Evolutionary conservation across 768 basidiomycete species (phyloP), one percentile per base, ranked within the genome.

Genomic region (Omphalotus guepiniiformis): DNA sequence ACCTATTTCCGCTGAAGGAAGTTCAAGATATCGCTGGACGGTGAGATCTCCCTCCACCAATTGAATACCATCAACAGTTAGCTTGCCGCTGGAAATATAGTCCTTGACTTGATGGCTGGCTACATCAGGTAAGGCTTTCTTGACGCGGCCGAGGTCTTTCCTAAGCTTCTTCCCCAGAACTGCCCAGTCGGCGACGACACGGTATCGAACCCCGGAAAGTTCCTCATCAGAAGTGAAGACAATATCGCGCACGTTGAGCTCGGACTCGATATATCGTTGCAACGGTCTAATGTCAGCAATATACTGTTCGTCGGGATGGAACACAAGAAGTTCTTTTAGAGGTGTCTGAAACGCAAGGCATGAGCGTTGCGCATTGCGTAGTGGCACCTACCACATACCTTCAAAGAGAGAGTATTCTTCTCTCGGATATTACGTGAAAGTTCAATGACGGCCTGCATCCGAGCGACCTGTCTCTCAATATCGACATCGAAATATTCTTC

Each of bases 381-480:
- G 6, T 46, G 3, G 28, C 11, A 5, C 9, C n/a, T 23, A 13
- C 2, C n/a, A 57, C 72, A 9, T 39, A 91, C 94, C 82, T 97
- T 98, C 57, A 95, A 75, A 5, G 91, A 90, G 35, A 97, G 63
- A 42, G 80, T 89, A 61, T 90, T 82, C 57, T 79, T 80, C 63
- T 97, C 93, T 39, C 96, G 87, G 53, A 97, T 77, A 56, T 84
- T 83, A 51, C 96, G 80, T 4, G 87, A 84, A 53, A 99, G 73
- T 42, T 97, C 93, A 54, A 98, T 98, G 63, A 99, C 86, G 9
- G 85, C 78, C 64, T 95, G 93, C 87, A 99, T 93, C 8, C 93
- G 82, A 66, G 87, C 79, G 19, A 98, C 91, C 68, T 96, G 88
- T 39, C 94, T 82, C 69, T 98, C 93, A 56, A 98, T 93, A 57